Conservation (phyloP, 306 rosid species). For the Cucurbita pepo region DNA sequence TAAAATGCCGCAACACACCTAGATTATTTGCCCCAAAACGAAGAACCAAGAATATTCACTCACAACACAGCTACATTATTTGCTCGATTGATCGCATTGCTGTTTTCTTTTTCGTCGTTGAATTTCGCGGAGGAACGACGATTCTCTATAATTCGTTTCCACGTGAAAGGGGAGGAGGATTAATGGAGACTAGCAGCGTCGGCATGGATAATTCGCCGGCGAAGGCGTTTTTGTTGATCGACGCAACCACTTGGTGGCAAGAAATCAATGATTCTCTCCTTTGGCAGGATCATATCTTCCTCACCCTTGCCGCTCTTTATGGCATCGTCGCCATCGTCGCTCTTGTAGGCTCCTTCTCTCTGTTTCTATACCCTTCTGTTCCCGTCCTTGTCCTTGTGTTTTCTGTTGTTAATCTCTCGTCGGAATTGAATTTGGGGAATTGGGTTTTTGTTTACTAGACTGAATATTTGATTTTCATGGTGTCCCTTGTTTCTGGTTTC, state of each 20-base stretch:
- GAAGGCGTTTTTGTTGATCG: conserved; percentile 31
- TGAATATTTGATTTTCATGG: too few relatives aligned
- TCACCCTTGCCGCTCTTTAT: conserved; percentile 59
- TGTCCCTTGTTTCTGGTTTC: too few relatives aligned
- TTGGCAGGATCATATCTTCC: conserved; percentile 81
- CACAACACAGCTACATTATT: background rate
- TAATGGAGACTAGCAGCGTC: conserved; percentile 30
- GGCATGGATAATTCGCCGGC: conserved; percentile 25
- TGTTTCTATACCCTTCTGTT: background rate
- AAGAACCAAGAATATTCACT: background rate
- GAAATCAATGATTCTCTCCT: conserved; percentile 49
- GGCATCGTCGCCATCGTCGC: conserved; percentile 70
- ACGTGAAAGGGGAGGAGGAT: background rate
- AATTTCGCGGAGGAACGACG: background rate
- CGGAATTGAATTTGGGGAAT: background rate
- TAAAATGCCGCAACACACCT: background rate
- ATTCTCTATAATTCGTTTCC: background rate
- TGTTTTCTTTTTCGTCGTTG: background rate
- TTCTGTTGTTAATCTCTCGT: background rate
- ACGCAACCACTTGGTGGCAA: conserved; percentile 66
- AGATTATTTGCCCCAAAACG: background rate
- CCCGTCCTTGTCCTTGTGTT: background rate
- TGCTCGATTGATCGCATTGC: background rate
- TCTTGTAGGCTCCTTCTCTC: conserved; percentile 24
- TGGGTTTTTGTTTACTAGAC: background rate